A percentile compares a stretch with the other conserved stretches of the same genome.
Conservation (phyloP, 495 filamentous ascomycete genomes). For the Elasticomyces elasticus region DNA sequence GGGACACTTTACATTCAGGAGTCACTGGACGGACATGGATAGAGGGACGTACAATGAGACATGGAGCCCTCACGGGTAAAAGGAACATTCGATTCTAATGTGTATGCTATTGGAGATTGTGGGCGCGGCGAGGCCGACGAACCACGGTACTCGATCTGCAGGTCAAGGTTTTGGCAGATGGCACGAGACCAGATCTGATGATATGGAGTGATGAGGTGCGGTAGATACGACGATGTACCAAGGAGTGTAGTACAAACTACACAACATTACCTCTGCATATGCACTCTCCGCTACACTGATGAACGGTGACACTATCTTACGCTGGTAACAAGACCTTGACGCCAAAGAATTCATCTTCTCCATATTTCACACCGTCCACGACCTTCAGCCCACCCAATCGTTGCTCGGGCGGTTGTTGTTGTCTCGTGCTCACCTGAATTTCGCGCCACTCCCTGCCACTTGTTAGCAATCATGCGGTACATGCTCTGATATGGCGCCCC, state of each 20-base stretch:
- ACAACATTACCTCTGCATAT: no score
- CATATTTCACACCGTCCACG: slow-evolving; percentile 6
- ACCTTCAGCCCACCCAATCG: not conserved
- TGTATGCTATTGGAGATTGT: not conserved
- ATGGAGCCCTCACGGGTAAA: slow-evolving; percentile 1
- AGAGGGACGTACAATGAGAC: not conserved
- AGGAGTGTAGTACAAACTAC: no score
- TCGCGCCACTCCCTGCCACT: slow-evolving; percentile 2
- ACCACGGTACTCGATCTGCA: no score
- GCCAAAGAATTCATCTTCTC: slow-evolving; percentile 6
- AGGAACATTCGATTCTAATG: slow-evolving; percentile 2
- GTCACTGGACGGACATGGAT: not conserved
- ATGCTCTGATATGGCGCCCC: no score
- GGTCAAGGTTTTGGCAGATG: no score
- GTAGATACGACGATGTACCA: no score
- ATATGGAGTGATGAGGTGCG: no score
- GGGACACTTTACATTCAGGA: not conserved
- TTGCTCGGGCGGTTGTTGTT: slow-evolving; percentile 1
- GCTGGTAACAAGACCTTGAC: slow-evolving; percentile 6
- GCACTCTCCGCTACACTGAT: no score
- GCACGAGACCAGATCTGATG: no score
- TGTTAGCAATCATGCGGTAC: no score
- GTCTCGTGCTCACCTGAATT: slow-evolving; percentile 2
- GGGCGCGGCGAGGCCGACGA: no score
- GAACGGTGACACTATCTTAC: no score